Base-by-base conservation (phyloP, 2,329 filamentous ascomycete species). In the Fusarium sp. region DNA sequence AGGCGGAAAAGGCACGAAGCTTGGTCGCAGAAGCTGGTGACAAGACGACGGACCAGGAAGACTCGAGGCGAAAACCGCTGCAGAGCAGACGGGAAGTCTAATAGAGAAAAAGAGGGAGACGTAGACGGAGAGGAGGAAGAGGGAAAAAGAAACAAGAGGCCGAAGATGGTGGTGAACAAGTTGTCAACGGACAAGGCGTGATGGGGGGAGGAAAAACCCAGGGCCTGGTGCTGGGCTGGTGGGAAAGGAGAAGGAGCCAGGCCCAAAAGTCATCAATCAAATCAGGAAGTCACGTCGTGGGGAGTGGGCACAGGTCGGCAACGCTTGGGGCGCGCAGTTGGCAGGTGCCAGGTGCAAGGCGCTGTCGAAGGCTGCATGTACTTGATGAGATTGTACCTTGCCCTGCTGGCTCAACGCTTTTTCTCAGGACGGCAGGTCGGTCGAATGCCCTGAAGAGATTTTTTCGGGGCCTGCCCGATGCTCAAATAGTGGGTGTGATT, bases 211-310 rank as follows among this genome's bases (percentile, higher is more conserved):
- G 72, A 77, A 78, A 78, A 78, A 77, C 74, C 74, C 69, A 75
- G 74, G 74, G 72, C 63, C 73, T 73, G 68, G 43, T 48, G 43
- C 43, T 48, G 43, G 43, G 22, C 22, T 48, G 43, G 74, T 70
- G 74, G 77, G 77, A 79, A 77, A 79, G 77, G 77, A 76, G 75
- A 76, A 78, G 70, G 69, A 77, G 68, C 69, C 66, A 77, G 71
- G 66, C 67, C 52, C 54, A 57, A 65, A 68, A 68, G 64, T 68
- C 68, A 76, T 76, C 67, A 74, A 75, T 75, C 75, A 77, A 76
- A 77, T 78, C 73, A 77, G 74, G 70, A 77, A 78, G 74, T 77
- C 76, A 75, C 73, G 73, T 77, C 66, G 75, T 76, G 67, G 74
- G 74, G 75, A 74, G 59, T 66, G 73, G 74, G 70, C 69, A 77